A percentile compares a stretch with the other conserved stretches of the same genome.
phyloP scores from a whole-genome alignment of 1,284 basidiomycete species.

The Grifola frondosa region DNA sequence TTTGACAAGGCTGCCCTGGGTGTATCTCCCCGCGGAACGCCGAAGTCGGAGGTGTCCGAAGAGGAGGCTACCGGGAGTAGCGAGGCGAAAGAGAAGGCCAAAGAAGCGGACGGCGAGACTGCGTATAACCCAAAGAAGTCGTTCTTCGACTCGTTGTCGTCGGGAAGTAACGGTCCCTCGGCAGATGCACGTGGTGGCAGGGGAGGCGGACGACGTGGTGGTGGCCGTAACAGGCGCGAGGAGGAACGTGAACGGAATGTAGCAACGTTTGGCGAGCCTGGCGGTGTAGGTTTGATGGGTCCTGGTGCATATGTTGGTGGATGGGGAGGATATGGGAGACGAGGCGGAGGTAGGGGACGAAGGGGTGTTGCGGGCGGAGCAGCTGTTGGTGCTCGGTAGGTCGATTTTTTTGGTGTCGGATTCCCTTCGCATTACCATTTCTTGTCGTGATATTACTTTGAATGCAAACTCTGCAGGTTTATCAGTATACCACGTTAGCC shows the following conservation, averaged over 20 bases:
- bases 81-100: constrained; percentile 23
- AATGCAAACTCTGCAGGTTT: constrained; percentile 7
- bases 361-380: constrained; percentile 19
- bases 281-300: constrained; percentile 70
- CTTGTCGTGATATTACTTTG: constrained; percentile 5
- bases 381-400: constrained; percentile 19
- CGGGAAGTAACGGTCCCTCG: constrained; percentile 37
- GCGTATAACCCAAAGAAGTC: constrained; percentile 76
- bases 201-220: constrained; percentile 46
- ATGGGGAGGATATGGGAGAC: constrained; percentile 49
- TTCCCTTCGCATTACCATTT: constrained; percentile 5
- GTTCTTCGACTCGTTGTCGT: constrained; percentile 77
- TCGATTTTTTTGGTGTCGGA: constrained; percentile 1
- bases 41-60: constrained; percentile 25
- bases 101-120: constrained; percentile 25
- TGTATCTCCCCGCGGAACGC: constrained; percentile 22
- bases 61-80: constrained; percentile 19
- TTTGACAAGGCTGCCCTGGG: constrained; percentile 70
- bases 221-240: constrained; percentile 65
- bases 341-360: constrained; percentile 45
- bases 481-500: no score
- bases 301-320: constrained; percentile 57
- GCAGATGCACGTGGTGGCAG: constrained; percentile 34
- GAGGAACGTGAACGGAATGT: constrained; percentile 79
- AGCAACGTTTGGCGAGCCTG: constrained; percentile 80